Evolutionary conservation across 2,329 filamentous ascomycete genomes (phyloP), one percentile per base, ranked within the genome.

Genomic region (Ceratocystis destructans): DNA sequence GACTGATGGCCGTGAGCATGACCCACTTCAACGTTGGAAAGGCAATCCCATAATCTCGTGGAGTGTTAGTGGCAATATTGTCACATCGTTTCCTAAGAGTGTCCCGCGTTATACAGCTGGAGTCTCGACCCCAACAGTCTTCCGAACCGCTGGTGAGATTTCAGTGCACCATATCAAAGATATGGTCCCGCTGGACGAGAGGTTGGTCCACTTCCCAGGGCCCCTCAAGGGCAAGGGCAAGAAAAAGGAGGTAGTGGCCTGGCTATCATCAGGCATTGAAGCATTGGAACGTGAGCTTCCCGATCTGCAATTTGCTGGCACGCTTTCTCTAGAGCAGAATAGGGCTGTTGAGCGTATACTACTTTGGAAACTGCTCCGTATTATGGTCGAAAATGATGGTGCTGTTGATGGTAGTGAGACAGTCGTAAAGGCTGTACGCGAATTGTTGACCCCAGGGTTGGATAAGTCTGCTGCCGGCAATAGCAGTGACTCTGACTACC

Each of bases 161-260:
- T 90, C 86, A 71, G 78, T 93, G n/a, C 82, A 85, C 69, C 87
- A 83, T 70, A 81, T 89, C 69, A 94, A 88, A 73, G 85, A 91
- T 55, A 79, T 90, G 37, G 78, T 89, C 57, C 85, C 89, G 3
- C 77, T 91, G 7, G 79, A 84, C 28, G 90, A 94, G 44, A 82
- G 86, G 1, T 77, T 94, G 62, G 82, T 84, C 20, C 90, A 87
- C 70, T 97, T 97, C 72, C 94, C 94, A 0, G 94, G 94, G 0
- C 94, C 95, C 2, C 78, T 99, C 33, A 91, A 88, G 74, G 83
- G 86, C 50, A 97, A 96, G 73, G 85, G 87, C 1, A 97, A 96
- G 80, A 99, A 99, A 80, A 99, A 97, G 78, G 93, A 99, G 65
- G 83, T 90, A 0, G 71, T 92, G 55, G 76, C 84, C 1, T 99